Evolutionary conservation across 306 rosid species (phyloP), one percentile per base, ranked within the genome.

Genomic region (Castanea crenata): DNA sequence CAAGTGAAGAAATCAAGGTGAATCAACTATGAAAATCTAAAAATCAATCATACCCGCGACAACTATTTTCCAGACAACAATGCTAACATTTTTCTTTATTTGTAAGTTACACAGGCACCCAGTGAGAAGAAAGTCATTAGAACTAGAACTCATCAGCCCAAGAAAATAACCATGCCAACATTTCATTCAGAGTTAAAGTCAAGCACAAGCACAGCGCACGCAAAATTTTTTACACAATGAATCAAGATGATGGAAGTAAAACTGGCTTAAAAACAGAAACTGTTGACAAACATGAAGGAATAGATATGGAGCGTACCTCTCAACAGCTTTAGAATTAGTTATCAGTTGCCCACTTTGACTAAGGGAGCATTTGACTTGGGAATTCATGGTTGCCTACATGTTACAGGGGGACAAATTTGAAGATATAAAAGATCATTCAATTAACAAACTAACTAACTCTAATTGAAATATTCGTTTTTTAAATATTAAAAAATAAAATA

Each of bases 231-330:
- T 41, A 35, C 9, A 71, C 49, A 27, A 79, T 41, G 35, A 78
- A 79, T 52, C 57, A 19, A 27, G 57, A 71, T 14, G 10, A 59
- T n/a, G 27, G 14, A 62, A 52, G 63, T 7, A 69, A 52, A 35
- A 27, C 2, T 1, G 0, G 23, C 20, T 23, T 16, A 51, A 64
- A 70, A 58, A 19, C 55, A 74, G 32, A 15, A 41, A 72, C 38
- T 29, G 41, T 59, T 55, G 12, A 38, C 44, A 34, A 2, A 27
- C 16, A 59, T 34, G 41, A 61, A 18, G 25, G 54, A 58, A 46
- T 69, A 27, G 25, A 61, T 65, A 75, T 62, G 74, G 81, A 16
- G 54, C 86, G 21, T 78, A 92, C 99, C 82, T 92, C 55, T 87
- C 86, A 75, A 65, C 73, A 76, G 84, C 83, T 52, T 75, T 77